phyloP scores from a whole-genome alignment of 2,329 filamentous ascomycete species.

The Sporothrix globosa region DNA sequence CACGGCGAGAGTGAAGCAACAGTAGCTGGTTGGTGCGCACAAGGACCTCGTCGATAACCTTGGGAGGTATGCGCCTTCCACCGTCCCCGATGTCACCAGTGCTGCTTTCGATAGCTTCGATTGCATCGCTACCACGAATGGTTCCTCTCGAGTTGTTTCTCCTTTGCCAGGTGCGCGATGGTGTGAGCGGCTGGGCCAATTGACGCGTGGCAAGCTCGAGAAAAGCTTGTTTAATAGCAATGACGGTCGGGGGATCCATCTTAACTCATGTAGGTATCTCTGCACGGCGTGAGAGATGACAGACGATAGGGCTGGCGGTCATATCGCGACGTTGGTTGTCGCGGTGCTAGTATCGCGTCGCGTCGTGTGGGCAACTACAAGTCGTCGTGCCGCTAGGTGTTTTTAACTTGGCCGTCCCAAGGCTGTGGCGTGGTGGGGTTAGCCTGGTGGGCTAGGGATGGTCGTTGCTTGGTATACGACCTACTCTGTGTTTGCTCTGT shows the following conservation, averaged over 20 bases:
- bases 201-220: constrained; percentile 64
- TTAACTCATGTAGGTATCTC: not conserved
- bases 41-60: constrained; percentile 60
- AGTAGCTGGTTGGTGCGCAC: constrained; percentile 63
- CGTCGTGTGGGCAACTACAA: not conserved
- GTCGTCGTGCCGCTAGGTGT: not conserved
- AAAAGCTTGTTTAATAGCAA: constrained; percentile 67
- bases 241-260: constrained; percentile 55
- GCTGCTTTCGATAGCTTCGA: not conserved
- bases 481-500: too few species aligned
- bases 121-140: constrained; percentile 40
- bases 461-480: not conserved
- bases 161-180: constrained; percentile 57
- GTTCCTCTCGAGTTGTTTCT: constrained; percentile 46
- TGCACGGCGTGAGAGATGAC: not conserved
- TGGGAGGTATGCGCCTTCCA: constrained; percentile 48
- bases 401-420: not conserved
- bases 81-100: constrained; percentile 36
- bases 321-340: not conserved
- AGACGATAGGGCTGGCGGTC: not conserved
- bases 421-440: not conserved
- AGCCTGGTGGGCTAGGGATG: not conserved
- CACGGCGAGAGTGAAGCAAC: constrained; percentile 66
- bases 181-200: constrained; percentile 62
- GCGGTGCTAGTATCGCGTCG: constrained; percentile 7